These are phyloP conservation scores for Aspergillus tubingensis DNA, from an alignment of 2,329 filamentous ascomycete genomes.

Conservation along the genomic window DNA sequence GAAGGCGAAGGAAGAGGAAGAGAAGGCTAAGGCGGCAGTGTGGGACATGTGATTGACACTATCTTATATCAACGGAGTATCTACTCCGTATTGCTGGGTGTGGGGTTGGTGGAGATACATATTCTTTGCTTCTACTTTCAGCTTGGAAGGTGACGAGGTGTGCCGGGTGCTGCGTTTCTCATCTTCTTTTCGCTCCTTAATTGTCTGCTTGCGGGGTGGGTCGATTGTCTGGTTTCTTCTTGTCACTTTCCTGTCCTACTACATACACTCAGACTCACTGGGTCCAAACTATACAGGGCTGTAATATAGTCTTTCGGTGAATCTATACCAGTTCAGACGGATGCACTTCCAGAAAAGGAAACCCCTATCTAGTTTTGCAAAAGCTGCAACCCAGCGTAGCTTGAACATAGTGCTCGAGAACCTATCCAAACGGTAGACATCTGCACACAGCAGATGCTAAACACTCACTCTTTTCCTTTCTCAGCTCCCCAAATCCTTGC, in stretches of 20 bases:
- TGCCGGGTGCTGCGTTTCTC: neutral
- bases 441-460: too few species aligned
- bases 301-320: neutral
- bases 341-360: too few species aligned
- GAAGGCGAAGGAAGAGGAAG: slow-evolving; percentile 63
- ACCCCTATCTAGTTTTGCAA: too few species aligned
- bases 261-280: neutral
- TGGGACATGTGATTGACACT: slow-evolving; percentile 67
- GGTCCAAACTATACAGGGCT: neutral
- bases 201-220: neutral
- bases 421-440: too few species aligned
- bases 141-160: neutral
- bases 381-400: too few species aligned
- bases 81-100: neutral
- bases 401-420: too few species aligned
- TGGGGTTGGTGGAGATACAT: neutral
- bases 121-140: neutral
- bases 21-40: slow-evolving; percentile 77
- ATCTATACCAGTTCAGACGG: neutral
- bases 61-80: neutral
- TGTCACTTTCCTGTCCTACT: neutral
- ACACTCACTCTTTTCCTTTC: too few species aligned
- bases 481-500: too few species aligned
- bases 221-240: neutral
- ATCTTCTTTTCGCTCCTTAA: neutral